Evolutionary conservation across 495 filamentous ascomycete species (phyloP).

Genomic region (Daldinia grandis): DNA sequence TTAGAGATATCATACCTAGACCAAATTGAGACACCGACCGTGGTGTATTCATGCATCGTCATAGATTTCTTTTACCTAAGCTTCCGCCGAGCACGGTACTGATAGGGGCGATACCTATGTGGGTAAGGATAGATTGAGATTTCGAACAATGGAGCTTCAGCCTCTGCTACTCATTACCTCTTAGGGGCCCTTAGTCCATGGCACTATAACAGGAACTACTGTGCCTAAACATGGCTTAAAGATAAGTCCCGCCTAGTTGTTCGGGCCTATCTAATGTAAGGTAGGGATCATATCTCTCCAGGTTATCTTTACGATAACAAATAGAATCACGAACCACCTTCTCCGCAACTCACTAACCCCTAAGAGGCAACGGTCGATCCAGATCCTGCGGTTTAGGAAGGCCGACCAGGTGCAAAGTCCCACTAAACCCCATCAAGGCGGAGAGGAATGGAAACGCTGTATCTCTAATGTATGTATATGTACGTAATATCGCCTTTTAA

Average conservation of each 20-base stretch:
- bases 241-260: not conserved
- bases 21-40: conserved; percentile 29
- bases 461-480: conserved; percentile 14
- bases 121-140: not conserved
- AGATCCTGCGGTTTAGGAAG: conserved; percentile 10
- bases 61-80: conserved; percentile 2
- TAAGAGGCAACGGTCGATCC: conserved; percentile 15
- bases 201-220: not conserved
- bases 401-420: conserved; percentile 8
- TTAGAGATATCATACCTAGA: conserved; percentile 20
- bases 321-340: conserved; percentile 9
- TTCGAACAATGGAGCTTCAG: not conserved
- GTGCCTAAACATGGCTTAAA: not conserved
- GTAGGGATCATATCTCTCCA: not conserved
- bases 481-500: conserved; percentile 23
- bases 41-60: not conserved
- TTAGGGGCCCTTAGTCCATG: not conserved
- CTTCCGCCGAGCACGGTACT: not conserved
- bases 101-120: conserved; percentile 1
- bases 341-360: conserved; percentile 25
- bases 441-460: conserved; percentile 7
- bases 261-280: not conserved
- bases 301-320: not conserved
- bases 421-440: conserved; percentile 12
- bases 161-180: not conserved